A percentile compares a stretch with the other conserved stretches of the same genome.
Conservation (phyloP, 352 stramenopile genomes). For the Phytopythium litorale region DNA sequence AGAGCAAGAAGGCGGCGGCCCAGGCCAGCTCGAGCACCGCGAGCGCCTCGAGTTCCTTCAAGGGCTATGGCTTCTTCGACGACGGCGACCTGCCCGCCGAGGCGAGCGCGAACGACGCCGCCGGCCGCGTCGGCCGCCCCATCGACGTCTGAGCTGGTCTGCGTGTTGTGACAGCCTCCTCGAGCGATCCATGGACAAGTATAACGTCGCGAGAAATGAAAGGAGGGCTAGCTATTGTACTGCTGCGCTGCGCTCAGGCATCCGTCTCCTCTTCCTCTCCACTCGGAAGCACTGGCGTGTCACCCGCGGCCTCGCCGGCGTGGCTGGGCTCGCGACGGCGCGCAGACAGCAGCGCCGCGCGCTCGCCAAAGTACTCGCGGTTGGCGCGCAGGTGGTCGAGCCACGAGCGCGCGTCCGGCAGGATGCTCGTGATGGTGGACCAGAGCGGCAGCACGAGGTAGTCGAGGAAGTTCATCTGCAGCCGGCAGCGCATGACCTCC, state of each 20-base stretch:
- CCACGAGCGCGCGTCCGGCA: conserved; percentile 44
- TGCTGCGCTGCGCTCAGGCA: not conserved
- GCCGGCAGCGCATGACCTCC: conserved; percentile 45
- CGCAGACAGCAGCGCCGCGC: conserved; percentile 43
- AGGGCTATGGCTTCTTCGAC: conserved; percentile 83
- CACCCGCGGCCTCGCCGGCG: not conserved
- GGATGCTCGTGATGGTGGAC: conserved; percentile 51
- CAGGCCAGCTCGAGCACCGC: conserved; percentile 2
- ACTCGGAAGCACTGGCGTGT: not conserved
- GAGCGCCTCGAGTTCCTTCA: conserved; percentile 29
- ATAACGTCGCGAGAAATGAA: not conserved
- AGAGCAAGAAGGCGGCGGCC: conserved; percentile 33
- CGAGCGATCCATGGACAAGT: not conserved
- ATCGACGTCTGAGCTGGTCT: conserved; percentile 11
- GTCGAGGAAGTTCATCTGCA: conserved; percentile 86
- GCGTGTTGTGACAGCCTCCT: not conserved
- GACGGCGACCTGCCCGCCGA: conserved; percentile 34
- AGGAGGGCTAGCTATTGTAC: not conserved
- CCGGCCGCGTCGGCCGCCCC: conserved; percentile 28
- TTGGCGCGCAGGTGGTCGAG: conserved; percentile 51
- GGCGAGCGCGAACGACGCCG: conserved; percentile 22
- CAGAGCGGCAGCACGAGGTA: conserved; percentile 77
- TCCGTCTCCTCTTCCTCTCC: not conserved
- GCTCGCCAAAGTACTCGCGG: conserved; percentile 70
- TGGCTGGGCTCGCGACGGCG: conserved; percentile 10